These are phyloP conservation scores for Acacia crassicarpa DNA, from an alignment of 306 rosid species.

Conservation along the genomic window DNA sequence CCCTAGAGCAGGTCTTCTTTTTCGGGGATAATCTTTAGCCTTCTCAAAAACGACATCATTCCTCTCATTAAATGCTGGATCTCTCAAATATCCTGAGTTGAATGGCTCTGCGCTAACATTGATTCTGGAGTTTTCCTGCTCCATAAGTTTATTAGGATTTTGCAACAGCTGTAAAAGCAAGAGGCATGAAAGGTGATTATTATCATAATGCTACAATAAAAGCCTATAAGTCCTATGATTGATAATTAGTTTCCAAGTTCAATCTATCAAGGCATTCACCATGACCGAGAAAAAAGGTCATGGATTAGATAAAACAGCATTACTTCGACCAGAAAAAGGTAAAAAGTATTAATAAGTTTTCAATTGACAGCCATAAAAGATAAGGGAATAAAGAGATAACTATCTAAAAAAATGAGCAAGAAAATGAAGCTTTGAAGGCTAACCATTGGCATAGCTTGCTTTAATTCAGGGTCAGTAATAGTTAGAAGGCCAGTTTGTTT, in stretches of 20 bases:
- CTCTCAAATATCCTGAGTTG: constrained; percentile 24
- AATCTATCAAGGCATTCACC: background rate
- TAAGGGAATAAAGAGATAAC: background rate
- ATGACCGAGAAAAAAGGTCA: background rate
- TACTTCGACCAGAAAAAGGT: background rate
- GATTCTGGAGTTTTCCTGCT: constrained; percentile 44
- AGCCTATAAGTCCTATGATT: background rate
- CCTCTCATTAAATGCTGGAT: constrained; percentile 18
- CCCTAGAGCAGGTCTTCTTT: constrained; percentile 67
- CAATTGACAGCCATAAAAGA: background rate
- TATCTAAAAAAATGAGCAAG: background rate
- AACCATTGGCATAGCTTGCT: background rate
- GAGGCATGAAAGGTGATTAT: constrained; percentile 1
- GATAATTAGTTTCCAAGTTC: background rate
- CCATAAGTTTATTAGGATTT: constrained; percentile 49
- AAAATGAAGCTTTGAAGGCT: background rate
- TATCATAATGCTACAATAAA: background rate
- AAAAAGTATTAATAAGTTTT: background rate
- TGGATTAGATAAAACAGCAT: background rate
- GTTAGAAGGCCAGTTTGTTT: background rate
- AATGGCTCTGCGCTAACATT: constrained; percentile 29
- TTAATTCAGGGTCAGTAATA: background rate
- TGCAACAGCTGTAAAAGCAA: constrained; percentile 44
- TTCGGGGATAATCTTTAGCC: constrained; percentile 44
- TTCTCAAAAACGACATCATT: constrained; percentile 29